A percentile compares a stretch with the other conserved stretches of the same genome.
phyloP scores from a whole-genome alignment of 2,329 filamentous ascomycete species.

The Botrytis hyacinthi region DNA sequence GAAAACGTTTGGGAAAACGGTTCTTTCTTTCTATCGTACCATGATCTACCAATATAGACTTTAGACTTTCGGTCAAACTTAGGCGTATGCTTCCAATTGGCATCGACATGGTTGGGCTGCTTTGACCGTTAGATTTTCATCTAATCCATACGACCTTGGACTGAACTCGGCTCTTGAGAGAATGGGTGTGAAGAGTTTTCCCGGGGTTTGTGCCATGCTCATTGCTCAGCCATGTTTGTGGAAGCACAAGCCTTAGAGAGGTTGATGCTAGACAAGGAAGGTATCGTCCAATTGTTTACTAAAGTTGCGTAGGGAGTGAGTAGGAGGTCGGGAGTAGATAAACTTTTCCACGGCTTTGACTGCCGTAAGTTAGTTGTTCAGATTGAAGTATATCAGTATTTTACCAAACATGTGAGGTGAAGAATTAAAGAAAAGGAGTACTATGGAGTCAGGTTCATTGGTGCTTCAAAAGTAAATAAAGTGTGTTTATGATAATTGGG shows the following conservation, averaged over 20 bases:
- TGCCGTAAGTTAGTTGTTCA: not conserved
- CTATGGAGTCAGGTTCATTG: not conserved
- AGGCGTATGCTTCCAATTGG: not conserved
- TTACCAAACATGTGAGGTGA: not conserved
- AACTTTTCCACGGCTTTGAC: not conserved
- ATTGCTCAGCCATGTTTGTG: not conserved
- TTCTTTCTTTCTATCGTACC: not conserved
- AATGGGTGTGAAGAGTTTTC: not conserved
- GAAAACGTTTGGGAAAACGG: not conserved
- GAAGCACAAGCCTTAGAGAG: not conserved
- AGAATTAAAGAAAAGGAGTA: not conserved
- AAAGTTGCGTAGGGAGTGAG: not conserved
- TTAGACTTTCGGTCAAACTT: not conserved
- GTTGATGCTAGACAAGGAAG: not conserved
- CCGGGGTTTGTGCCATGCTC: not conserved
- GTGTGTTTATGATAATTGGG: not conserved
- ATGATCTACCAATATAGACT: not conserved
- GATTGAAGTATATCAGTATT: not conserved
- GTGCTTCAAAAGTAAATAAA: not conserved
- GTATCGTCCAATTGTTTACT: not conserved
- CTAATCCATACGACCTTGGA: not conserved
- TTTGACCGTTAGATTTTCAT: not conserved
- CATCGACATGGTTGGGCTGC: not conserved
- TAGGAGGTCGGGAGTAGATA: not conserved
- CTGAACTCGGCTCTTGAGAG: not conserved